These are phyloP conservation scores for baker's yeast (Saccharomyces cerevisiae) DNA, from an alignment of 805 yeast genomes.

Conservation along the genomic window DNA sequence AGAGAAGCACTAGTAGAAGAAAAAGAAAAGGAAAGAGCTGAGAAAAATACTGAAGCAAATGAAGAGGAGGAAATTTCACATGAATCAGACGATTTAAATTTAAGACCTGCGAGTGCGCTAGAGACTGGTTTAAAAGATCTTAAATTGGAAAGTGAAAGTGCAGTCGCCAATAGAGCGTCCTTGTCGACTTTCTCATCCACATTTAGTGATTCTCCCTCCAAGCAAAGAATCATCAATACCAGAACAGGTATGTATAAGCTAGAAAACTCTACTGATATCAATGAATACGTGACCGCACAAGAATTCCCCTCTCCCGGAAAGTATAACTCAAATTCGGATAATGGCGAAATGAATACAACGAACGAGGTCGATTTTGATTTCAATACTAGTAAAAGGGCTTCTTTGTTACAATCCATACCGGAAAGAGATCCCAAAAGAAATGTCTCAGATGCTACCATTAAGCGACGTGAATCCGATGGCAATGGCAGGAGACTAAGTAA, in stretches of 20 bases:
- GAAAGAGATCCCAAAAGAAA: background rate
- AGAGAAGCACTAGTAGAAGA: slow-evolving; percentile 6
- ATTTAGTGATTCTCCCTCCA: slow-evolving; percentile 20
- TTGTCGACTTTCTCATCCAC: slow-evolving; percentile 19
- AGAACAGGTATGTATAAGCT: slow-evolving; percentile 20
- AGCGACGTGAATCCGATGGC: background rate
- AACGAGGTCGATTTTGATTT: background rate
- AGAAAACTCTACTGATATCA: slow-evolving; percentile 22
- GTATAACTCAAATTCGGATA: background rate
- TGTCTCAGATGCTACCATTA: background rate
- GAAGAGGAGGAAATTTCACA: background rate
- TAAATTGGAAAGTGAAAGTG: slow-evolving; percentile 6
- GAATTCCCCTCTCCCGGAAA: slow-evolving; percentile 12
- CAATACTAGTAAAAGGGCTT: background rate
- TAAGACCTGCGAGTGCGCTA: slow-evolving; percentile 16
- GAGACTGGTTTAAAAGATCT: slow-evolving; percentile 16
- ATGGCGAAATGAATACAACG: background rate
- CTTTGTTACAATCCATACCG: background rate
- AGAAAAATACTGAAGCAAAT: background rate
- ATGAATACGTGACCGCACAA: slow-evolving; percentile 25
- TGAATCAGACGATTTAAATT: slow-evolving; percentile 6
- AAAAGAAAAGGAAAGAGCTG: slow-evolving; percentile 7
- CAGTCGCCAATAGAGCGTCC: slow-evolving; percentile 11
- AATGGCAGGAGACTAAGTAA: background rate
- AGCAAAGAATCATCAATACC: slow-evolving; percentile 15